phyloP scores from a whole-genome alignment of 2,329 filamentous ascomycete genomes.

The Fusarium humuli region DNA sequence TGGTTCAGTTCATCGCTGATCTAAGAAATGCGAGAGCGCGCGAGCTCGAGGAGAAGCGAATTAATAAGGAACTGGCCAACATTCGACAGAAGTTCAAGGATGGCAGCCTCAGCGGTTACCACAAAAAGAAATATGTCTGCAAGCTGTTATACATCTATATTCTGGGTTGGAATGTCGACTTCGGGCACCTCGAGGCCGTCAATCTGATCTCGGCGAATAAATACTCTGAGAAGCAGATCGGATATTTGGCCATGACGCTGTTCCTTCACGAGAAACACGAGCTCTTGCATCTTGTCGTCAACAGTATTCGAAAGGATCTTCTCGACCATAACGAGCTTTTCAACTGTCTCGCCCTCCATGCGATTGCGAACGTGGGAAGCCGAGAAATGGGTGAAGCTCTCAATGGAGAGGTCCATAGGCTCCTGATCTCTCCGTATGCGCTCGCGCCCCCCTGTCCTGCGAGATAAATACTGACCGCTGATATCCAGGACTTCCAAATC shows the following conservation, averaged over 20 bases:
- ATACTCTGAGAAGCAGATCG: constrained; percentile 99
- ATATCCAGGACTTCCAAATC: constrained; percentile 76
- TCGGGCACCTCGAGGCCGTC: constrained; percentile 97
- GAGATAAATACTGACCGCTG: constrained; percentile 17
- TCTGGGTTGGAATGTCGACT: constrained; percentile 98
- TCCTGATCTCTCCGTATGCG: constrained; percentile 92
- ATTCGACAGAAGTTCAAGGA: constrained; percentile 99
- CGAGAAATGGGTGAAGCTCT: constrained; percentile 97
- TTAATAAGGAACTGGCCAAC: constrained; percentile 99
- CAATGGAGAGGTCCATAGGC: constrained; percentile 88
- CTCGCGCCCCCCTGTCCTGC: neutral
- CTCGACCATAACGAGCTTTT: constrained; percentile 96
- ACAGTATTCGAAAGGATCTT: constrained; percentile 97
- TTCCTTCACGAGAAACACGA: constrained; percentile 98
- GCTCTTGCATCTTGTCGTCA: constrained; percentile 93
- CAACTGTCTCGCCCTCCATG: constrained; percentile 95
- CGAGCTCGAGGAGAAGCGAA: constrained; percentile 97
- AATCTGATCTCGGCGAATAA: constrained; percentile 97
- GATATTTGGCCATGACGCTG: constrained; percentile 95
- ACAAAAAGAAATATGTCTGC: constrained; percentile 99
- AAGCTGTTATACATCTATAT: constrained; percentile 99
- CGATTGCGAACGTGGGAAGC: constrained; percentile 96
- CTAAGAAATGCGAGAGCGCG: constrained; percentile 92
- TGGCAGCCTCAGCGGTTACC: constrained; percentile 91
- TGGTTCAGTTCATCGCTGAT: constrained; percentile 99